Evolutionary conservation across 1,284 basidiomycete species (phyloP).

Genomic region (Trichosporon coremiiforme): DNA sequence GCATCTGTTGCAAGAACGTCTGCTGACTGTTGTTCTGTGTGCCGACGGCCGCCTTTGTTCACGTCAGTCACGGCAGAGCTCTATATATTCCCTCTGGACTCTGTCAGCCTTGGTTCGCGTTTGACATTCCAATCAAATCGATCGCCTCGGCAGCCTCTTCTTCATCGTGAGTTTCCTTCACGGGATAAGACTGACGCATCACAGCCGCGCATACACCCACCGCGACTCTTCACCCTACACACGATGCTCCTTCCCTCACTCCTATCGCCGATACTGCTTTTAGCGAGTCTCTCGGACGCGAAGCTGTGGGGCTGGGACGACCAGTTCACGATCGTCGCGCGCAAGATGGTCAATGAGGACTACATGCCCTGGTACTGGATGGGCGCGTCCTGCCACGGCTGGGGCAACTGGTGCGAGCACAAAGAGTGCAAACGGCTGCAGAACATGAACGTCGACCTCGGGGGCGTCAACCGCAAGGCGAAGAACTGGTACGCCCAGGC

Average conservation of each 20-base stretch:
- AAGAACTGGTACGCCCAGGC: not conserved
- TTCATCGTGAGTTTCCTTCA: not conserved
- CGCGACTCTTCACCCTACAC: not conserved
- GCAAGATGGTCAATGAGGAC: not conserved
- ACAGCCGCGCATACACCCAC: not conserved
- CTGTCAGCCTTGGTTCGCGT: not conserved
- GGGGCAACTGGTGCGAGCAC: not conserved
- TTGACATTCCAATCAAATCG: not conserved
- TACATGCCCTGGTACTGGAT: not conserved
- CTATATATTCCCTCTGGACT: not conserved
- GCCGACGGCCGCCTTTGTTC: not conserved
- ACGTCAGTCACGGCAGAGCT: not conserved
- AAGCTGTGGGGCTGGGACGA: conserved; percentile 1
- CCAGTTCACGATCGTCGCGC: not conserved
- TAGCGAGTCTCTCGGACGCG: not conserved
- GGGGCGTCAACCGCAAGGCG: not conserved
- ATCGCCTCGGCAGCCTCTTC: not conserved
- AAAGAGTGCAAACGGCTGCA: not conserved
- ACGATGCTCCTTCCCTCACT: not conserved
- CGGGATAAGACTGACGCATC: not conserved
- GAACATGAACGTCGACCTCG: not conserved
- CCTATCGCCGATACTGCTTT: not conserved
- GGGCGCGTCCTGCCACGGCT: not conserved
- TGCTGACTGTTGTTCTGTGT: not conserved
- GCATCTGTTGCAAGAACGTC: not conserved